Percentiles rank a stretch among this genome's conserved stretches.
Evolutionary conservation across 108 stramenopile genomes (phyloP).

Genomic region (Skeletonema tropicum): DNA sequence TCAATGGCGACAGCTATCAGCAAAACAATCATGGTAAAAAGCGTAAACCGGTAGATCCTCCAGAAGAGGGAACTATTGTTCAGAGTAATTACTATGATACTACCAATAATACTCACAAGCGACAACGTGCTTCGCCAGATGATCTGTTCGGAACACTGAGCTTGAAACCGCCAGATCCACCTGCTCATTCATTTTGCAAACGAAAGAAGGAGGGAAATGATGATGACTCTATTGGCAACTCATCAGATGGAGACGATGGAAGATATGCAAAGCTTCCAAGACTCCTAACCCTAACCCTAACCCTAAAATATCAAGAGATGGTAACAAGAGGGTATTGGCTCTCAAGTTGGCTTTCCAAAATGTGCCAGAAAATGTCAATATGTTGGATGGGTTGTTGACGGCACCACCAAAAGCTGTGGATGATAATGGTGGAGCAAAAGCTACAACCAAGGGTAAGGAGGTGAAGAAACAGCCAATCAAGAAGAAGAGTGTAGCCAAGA

Average conservation of each 20-base stretch:
- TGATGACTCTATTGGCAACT: slow-evolving; percentile 20
- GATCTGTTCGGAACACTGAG: neutral
- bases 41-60: neutral
- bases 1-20: neutral
- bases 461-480: too few species aligned
- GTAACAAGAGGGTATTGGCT: too few species aligned
- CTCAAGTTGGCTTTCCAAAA: too few species aligned
- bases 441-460: too few species aligned
- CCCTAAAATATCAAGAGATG: too few species aligned
- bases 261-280: neutral
- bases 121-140: neutral
- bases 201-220: slow-evolving; percentile 14
- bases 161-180: slow-evolving; percentile 20
- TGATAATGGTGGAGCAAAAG: too few species aligned
- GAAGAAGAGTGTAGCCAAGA: too few species aligned
- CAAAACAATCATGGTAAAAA: neutral
- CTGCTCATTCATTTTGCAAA: slow-evolving; percentile 6
- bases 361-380: too few species aligned
- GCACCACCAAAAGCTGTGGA: too few species aligned
- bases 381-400: too few species aligned
- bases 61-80: neutral
- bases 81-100: neutral
- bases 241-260: slow-evolving; percentile 1
- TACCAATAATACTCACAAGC: neutral
- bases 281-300: too few species aligned